phyloP scores from a whole-genome alignment of 108 stramenopile species.

The Cyclotella sp. region DNA sequence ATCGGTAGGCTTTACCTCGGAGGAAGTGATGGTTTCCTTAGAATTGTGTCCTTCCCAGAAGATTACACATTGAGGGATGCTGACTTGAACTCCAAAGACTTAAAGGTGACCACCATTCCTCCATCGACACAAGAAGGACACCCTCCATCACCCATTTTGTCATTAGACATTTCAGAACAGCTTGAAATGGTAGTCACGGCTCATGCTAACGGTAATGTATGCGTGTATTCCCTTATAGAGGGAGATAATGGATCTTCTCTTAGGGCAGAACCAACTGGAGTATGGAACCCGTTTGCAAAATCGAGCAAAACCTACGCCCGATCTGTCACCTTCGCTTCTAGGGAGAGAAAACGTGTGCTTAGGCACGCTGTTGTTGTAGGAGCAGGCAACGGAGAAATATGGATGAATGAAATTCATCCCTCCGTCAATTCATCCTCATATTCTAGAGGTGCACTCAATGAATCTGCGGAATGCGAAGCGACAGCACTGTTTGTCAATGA shows the following conservation, averaged over 20 bases:
- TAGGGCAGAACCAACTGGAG: constrained; percentile 16
- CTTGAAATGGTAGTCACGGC: constrained; percentile 36
- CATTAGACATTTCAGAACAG: constrained; percentile 45
- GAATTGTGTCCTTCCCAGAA: constrained; percentile 33
- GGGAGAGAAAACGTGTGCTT: background rate
- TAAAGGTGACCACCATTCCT: constrained; percentile 15
- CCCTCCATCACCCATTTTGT: constrained; percentile 38
- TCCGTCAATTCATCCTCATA: background rate
- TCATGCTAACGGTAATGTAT: constrained; percentile 42
- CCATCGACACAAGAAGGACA: background rate
- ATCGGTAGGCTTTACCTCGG: constrained; percentile 55
- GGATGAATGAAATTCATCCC: constrained; percentile 38
- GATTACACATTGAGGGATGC: background rate
- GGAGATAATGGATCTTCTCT: constrained; percentile 19
- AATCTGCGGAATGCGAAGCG: background rate
- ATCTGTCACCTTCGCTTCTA: constrained; percentile 42
- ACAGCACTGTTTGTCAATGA: constrained; percentile 11
- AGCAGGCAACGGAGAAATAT: constrained; percentile 51
- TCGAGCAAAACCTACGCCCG: constrained; percentile 28
- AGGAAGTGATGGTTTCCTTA: constrained; percentile 56
- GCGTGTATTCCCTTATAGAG: constrained; percentile 28
- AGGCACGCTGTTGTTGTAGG: constrained; percentile 42
- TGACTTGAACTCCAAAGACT: constrained; percentile 2
- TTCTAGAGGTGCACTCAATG: background rate
- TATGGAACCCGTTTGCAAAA: constrained; percentile 39